A percentile compares a stretch with the other conserved stretches of the same genome.
Evolutionary conservation across 2,329 filamentous ascomycete species (phyloP).

Genomic region (Biscogniauxia marginata): DNA sequence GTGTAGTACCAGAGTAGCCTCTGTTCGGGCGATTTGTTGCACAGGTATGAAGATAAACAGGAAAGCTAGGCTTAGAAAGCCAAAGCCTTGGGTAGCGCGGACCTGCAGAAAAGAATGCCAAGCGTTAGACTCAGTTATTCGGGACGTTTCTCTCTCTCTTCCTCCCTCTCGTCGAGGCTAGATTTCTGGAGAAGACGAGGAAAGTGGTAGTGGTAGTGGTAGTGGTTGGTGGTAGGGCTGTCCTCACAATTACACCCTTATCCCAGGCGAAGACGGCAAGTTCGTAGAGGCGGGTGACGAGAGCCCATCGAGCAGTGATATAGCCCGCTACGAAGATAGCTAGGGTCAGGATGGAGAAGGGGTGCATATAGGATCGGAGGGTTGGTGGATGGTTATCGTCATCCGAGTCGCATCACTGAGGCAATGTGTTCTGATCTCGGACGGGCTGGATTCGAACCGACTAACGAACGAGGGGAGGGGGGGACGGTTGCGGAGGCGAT

Average conservation of each 20-base stretch:
- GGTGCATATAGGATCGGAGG: conserved; percentile 73
- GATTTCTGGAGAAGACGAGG: neutral
- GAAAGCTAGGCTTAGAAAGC: conserved; percentile 80
- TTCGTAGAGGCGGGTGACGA: conserved; percentile 95
- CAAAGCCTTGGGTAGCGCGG: conserved; percentile 82
- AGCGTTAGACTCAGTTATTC: conserved; percentile 12
- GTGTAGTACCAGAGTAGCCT: conserved; percentile 71
- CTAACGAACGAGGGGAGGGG: neutral
- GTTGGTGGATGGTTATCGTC: conserved; percentile 42
- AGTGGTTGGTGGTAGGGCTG: neutral
- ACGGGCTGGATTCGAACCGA: neutral
- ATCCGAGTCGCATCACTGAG: conserved; percentile 26
- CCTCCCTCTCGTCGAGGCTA: too few species aligned
- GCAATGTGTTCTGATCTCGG: neutral
- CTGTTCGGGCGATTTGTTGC: conserved; percentile 75
- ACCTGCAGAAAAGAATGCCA: conserved; percentile 50
- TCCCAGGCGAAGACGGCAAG: conserved; percentile 97
- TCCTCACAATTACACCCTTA: conserved; percentile 87
- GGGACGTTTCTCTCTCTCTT: too few species aligned
- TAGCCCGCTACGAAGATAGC: conserved; percentile 99
- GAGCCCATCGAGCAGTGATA: conserved; percentile 98
- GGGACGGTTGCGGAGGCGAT: neutral
- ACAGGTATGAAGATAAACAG: conserved; percentile 81
- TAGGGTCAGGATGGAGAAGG: conserved; percentile 91
- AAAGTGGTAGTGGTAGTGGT: neutral